phyloP scores from a whole-genome alignment of 345 rosid genomes.

The Hevea brasiliensis region DNA sequence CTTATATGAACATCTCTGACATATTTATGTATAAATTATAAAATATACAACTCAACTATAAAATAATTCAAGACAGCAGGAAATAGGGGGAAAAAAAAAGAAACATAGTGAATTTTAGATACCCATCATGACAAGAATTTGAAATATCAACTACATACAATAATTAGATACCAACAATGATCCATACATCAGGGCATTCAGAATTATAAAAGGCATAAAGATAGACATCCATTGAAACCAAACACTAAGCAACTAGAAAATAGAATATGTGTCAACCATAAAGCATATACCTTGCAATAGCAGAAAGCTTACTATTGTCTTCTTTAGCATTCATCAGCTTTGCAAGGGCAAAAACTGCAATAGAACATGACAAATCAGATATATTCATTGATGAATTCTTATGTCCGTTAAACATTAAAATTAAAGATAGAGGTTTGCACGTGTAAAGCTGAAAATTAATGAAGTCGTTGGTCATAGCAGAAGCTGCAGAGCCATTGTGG shows the following conservation, averaged over 20 bases:
- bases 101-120: neutral
- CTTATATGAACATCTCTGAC: neutral
- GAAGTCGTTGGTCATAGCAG: neutral
- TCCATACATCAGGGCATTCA: neutral
- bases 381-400: neutral
- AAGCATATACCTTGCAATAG: constrained; percentile 75
- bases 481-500: neutral
- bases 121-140: neutral
- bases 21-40: neutral
- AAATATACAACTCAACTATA: neutral
- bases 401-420: neutral
- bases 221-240: neutral
- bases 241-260: neutral
- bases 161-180: neutral
- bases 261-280: neutral
- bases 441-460: neutral
- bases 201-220: neutral
- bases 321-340: constrained; percentile 93
- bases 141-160: neutral
- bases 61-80: neutral
- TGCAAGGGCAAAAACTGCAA: constrained; percentile 83
- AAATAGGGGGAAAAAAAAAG: neutral
- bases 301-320: constrained; percentile 88
- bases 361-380: neutral
- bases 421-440: neutral